phyloP scores from a whole-genome alignment of 345 rosid genomes.

The Eucalyptus curtisii region DNA sequence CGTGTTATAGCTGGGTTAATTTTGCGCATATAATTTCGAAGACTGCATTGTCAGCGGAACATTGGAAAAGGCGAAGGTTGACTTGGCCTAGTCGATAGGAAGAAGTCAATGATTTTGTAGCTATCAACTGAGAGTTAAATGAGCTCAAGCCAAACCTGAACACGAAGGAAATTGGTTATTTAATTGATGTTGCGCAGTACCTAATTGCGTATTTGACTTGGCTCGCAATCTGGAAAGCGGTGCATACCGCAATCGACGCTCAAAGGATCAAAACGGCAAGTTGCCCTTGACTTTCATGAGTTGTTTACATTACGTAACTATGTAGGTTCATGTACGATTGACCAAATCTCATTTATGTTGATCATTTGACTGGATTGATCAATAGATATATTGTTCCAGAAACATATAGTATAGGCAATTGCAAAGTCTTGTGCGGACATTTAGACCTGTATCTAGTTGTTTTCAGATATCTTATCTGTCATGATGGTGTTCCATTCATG shows the following conservation, averaged over 20 bases:
- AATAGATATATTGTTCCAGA: background rate
- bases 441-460: background rate
- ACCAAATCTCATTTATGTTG: background rate
- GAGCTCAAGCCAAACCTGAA: background rate
- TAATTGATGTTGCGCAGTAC: background rate
- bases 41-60: background rate
- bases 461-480: background rate
- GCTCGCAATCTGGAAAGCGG: background rate
- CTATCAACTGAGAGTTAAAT: background rate
- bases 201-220: background rate
- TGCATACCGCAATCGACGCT: background rate
- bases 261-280: background rate
- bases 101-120: background rate
- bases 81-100: background rate
- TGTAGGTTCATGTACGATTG: background rate
- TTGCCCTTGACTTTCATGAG: background rate
- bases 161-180: background rate
- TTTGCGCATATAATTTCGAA: background rate
- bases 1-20: background rate
- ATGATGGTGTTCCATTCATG: background rate
- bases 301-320: background rate
- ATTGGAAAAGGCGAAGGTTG: background rate
- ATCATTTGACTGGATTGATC: background rate
- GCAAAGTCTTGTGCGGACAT: background rate
- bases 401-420: background rate